phyloP scores from a whole-genome alignment of 164 flowering plant species.

The Piper betle region DNA sequence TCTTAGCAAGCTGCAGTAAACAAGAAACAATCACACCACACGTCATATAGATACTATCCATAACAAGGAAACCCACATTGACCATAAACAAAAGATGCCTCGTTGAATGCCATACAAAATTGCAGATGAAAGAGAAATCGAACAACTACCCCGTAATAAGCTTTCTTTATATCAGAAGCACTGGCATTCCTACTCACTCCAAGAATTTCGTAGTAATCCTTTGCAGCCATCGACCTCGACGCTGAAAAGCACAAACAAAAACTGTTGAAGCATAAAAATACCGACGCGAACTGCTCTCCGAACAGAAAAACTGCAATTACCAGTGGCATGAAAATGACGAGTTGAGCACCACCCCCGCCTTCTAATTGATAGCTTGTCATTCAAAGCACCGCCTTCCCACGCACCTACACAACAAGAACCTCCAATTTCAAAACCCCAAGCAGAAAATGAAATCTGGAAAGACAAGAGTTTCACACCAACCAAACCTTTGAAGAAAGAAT shows the following conservation, averaged over 20 bases:
- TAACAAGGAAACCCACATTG: not conserved
- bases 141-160: slow-evolving; percentile 61
- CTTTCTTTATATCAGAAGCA: slow-evolving; percentile 80
- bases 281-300: too few relatives aligned
- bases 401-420: slow-evolving; percentile 10
- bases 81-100: not conserved
- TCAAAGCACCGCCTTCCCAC: slow-evolving; percentile 12
- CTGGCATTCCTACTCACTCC: slow-evolving; percentile 79
- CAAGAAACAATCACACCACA: not conserved
- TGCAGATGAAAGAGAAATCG: not conserved
- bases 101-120: not conserved
- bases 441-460: not conserved
- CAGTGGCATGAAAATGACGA: slow-evolving; percentile 56
- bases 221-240: slow-evolving; percentile 27
- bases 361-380: slow-evolving; percentile 18
- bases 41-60: not conserved
- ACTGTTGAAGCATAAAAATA: not conserved
- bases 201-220: slow-evolving; percentile 73
- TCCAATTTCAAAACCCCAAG: not conserved
- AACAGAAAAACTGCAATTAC: slow-evolving; percentile 17
- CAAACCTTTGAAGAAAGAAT: not conserved
- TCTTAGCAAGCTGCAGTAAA: slow-evolving; percentile 71
- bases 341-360: slow-evolving; percentile 17
- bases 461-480: not conserved
- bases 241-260: slow-evolving; percentile 4